Evolutionary conservation across 2,329 filamentous ascomycete genomes (phyloP), one percentile per base, ranked within the genome.

Genomic region (Cladosporium austrohemisphaericum): DNA sequence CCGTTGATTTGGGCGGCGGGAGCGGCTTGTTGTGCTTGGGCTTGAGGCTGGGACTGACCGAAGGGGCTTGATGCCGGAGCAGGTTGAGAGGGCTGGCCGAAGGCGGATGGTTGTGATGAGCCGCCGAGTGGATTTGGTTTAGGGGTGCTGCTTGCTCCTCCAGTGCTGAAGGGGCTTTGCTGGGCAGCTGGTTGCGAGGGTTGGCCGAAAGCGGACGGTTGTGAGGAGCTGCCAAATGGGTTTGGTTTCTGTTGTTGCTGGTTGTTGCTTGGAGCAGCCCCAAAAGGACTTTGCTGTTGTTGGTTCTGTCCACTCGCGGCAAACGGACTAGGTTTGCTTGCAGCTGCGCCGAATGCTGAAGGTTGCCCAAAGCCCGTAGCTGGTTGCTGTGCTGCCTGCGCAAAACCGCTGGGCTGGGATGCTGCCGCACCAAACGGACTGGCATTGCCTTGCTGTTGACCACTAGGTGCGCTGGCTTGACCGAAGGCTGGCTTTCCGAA

Each of bases 161-260:
- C 29, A 32, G 38, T 13, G 25, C 38, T 18, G 25, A 41, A 41
- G 2, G 38, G 25, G 9, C 31, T 41, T 28, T 29, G 38, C 18
- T 41, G 25, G 5, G 38, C 38, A 2, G 56, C 49, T 32, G 52
- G 54, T 40, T 60, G 57, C 11, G 52, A 50, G 18, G 71, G 64
- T 50, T 74, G 65, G 11, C 70, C 71, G 55, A 76, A 76, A 2
- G 68, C 61, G 41, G 59, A 63, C n/a, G n/a, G n/a, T 16, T 50
- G 57, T 46, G 33, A 25, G 11, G 48, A 35, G 23, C 20, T 22
- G n/a, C 46, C 46, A 37, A 49, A 41, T 9, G 37, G 37, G n/a
- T 33, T 49, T 4, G 36, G 13, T 28, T 35, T 37, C 23, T 18
- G 43, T 37, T 37, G 44, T 23, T 37, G 32, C 13, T 33, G 20